Conservation (phyloP, 441 rosid genomes). For the Pelargonium australe region DNA sequence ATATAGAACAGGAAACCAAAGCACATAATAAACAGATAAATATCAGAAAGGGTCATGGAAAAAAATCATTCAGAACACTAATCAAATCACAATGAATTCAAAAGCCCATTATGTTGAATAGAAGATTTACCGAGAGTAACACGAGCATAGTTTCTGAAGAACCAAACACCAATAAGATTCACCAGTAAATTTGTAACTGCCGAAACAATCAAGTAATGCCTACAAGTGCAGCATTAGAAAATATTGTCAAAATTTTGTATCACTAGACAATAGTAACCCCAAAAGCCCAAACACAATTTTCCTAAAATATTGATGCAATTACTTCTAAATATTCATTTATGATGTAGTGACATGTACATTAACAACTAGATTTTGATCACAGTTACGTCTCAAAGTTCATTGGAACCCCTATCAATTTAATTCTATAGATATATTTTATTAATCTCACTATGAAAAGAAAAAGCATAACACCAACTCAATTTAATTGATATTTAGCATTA, state of each 20-base stretch:
- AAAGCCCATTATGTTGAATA: conserved; percentile 4
- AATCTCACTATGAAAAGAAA: no score
- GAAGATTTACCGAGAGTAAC: conserved; percentile 61
- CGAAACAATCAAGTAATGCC: conserved; percentile 95
- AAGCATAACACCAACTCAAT: no score
- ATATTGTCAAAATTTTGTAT: background rate
- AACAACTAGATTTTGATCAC: no score
- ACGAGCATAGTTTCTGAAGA: conserved; percentile 93
- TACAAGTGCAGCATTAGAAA: conserved; percentile 23
- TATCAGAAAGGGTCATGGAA: no score
- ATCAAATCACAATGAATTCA: background rate
- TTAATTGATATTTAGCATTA: no score
- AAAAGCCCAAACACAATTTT: background rate
- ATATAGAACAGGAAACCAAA: no score
- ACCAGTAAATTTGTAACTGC: conserved; percentile 87
- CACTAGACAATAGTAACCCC: background rate
- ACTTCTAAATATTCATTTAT: background rate
- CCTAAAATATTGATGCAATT: background rate
- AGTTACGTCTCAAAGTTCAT: no score
- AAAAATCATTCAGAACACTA: no score
- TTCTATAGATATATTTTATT: no score
- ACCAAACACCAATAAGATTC: conserved; percentile 93
- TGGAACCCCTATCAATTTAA: no score
- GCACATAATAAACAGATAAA: background rate
- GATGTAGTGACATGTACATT: background rate